Evolutionary conservation across 2,329 filamentous ascomycete genomes (phyloP).

Genomic region (Arthrinium phaeospermum): DNA sequence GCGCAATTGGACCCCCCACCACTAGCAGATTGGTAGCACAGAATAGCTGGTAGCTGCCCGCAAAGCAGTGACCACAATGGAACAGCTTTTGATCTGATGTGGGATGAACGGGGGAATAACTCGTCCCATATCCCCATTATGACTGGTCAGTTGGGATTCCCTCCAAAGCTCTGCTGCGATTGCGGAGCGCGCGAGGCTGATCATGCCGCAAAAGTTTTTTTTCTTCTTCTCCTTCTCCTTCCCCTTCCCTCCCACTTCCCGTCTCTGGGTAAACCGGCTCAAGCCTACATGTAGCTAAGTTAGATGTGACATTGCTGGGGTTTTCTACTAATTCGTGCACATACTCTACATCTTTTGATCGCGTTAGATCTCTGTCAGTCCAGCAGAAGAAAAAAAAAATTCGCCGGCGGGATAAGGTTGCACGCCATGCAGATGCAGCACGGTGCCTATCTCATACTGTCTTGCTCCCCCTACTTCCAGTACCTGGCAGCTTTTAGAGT

Average conservation of each 20-base stretch:
- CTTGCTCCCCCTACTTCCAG: background rate
- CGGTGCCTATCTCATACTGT: background rate
- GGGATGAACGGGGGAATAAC: constrained; percentile 1
- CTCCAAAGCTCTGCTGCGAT: constrained; percentile 3
- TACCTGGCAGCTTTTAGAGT: background rate
- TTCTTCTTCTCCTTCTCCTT: background rate
- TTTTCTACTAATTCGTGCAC: constrained; percentile 3
- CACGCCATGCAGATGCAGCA: background rate
- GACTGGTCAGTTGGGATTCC: constrained; percentile 1
- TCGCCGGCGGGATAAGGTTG: background rate
- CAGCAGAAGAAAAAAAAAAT: background rate
- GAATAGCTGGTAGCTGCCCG: background rate
- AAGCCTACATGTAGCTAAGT: background rate
- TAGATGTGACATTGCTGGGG: background rate
- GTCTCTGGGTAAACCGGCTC: background rate
- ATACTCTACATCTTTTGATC: background rate
- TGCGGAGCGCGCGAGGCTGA: constrained; percentile 11
- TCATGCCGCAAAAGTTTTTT: constrained; percentile 3
- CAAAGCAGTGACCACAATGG: background rate
- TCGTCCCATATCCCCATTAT: background rate
- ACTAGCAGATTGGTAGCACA: background rate
- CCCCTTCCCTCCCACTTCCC: background rate
- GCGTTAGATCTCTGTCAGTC: background rate
- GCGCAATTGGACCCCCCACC: background rate
- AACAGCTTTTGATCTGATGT: background rate